Conservation (phyloP, 2,329 filamentous ascomycete genomes). For the Trichoderma sp. region DNA sequence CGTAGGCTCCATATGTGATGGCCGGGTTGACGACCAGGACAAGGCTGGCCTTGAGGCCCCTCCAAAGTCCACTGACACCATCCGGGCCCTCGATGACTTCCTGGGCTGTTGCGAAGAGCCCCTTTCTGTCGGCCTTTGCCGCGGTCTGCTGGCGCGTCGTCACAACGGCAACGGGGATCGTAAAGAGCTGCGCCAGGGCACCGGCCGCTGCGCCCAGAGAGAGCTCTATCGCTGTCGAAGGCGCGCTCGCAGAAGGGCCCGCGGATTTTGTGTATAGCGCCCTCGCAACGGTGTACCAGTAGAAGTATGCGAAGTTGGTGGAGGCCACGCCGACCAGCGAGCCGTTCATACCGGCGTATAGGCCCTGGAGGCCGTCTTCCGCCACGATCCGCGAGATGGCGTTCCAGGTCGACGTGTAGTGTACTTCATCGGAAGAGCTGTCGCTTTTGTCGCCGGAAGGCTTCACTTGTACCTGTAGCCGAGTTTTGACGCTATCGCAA, state of each 20-base stretch:
- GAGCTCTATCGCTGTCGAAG: slow-evolving; percentile 80
- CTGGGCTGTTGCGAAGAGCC: slow-evolving; percentile 79
- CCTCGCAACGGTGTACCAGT: slow-evolving; percentile 93
- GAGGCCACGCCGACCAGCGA: slow-evolving; percentile 89
- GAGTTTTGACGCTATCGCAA: slow-evolving; percentile 79
- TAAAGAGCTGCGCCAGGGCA: slow-evolving; percentile 90
- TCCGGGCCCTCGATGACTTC: slow-evolving; percentile 92
- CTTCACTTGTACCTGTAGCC: slow-evolving; percentile 92
- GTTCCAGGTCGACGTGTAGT: slow-evolving; percentile 87
- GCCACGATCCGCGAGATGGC: slow-evolving; percentile 82
- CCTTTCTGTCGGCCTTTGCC: slow-evolving; percentile 78
- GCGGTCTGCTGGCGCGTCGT: slow-evolving; percentile 97
- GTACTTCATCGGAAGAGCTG: slow-evolving; percentile 44
- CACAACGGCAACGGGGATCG: slow-evolving; percentile 92
- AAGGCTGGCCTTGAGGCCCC: slow-evolving; percentile 91
- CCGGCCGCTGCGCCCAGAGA: slow-evolving; percentile 84
- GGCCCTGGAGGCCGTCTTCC: slow-evolving; percentile 75
- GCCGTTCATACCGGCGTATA: slow-evolving; percentile 88
- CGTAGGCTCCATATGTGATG: slow-evolving; percentile 97
- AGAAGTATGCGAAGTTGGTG: slow-evolving; percentile 99
- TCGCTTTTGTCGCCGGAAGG: slow-evolving; percentile 38
- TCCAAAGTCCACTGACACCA: slow-evolving; percentile 86
- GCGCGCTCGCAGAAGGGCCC: slow-evolving; percentile 51
- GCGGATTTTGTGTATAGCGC: slow-evolving; percentile 70
- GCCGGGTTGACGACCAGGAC: slow-evolving; percentile 95